A percentile compares a stretch with the other conserved stretches of the same genome.
Evolutionary conservation across 2,329 filamentous ascomycete genomes (phyloP).

Genomic region (Clarireedia hainanense): DNA sequence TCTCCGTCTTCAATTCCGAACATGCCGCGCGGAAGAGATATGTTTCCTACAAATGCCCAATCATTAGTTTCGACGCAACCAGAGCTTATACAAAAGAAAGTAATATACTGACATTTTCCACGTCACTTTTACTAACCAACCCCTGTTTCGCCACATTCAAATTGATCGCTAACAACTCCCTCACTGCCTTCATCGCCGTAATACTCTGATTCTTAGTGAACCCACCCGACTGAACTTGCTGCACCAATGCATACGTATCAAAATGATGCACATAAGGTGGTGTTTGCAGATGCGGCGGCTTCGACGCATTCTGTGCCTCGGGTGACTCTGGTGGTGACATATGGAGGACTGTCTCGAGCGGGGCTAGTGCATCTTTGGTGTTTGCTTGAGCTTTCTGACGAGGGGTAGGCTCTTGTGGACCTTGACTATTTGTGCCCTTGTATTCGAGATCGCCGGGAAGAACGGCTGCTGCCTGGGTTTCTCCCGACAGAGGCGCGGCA

Average conservation of each 20-base stretch:
- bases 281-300: slow-evolving; percentile 60
- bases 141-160: slow-evolving; percentile 72
- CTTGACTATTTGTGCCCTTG: background rate
- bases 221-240: slow-evolving; percentile 62
- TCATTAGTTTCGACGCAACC: background rate
- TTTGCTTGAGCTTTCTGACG: slow-evolving; percentile 28
- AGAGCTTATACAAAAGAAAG: background rate
- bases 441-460: slow-evolving; percentile 19
- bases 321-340: slow-evolving; percentile 37
- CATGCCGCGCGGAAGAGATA: slow-evolving; percentile 94
- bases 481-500: slow-evolving; percentile 21
- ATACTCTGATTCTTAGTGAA: slow-evolving; percentile 71
- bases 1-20: slow-evolving; percentile 81
- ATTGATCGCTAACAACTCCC: slow-evolving; percentile 68
- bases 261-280: slow-evolving; percentile 91
- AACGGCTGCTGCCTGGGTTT: slow-evolving; percentile 19
- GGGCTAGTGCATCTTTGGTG: slow-evolving; percentile 30
- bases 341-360: slow-evolving; percentile 44
- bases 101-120: slow-evolving; percentile 59
- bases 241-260: slow-evolving; percentile 85
- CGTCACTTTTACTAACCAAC: slow-evolving; percentile 81
- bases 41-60: slow-evolving; percentile 48
- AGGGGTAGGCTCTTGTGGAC: slow-evolving; percentile 7
- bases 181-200: slow-evolving; percentile 86
- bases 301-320: slow-evolving; percentile 33